Evolutionary conservation across 2,329 filamentous ascomycete species (phyloP), one percentile per base, ranked within the genome.

Genomic region (Pseudogymnoascus sp.): DNA sequence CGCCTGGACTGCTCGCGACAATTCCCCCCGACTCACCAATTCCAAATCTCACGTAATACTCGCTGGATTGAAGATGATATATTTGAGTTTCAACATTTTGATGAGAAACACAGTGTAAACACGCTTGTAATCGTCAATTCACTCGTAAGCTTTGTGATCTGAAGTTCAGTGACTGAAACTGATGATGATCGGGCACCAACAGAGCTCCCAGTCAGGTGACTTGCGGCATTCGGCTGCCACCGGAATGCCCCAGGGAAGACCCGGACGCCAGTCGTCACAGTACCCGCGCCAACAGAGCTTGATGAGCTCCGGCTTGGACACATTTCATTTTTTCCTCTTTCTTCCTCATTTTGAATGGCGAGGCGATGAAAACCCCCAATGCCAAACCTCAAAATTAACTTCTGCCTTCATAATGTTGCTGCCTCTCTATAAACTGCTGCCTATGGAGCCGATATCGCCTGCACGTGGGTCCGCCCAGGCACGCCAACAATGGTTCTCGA

Each of bases 381-480:
- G 11, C 50, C 17, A 57, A 15, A 33, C 50, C 13, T 57, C 50
- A 21, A 17, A 21, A 57, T 11, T 33, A 28, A 19, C 2, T 21
- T 11, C 50, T 57, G 50, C 50, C 50, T 57, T 19, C 28, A 19
- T 57, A 57, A 33, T 57, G 50, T 33, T 57, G 50, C 50, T 57
- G 50, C 50, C 50, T 57, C 50, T 57, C 50, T 19, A 13, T 57
- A 57, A 57, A 57, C 4, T 21, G 50, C 50, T 57, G 50, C 50
- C 50, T 57, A 53, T 53, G 47, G n/a, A n/a, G 50, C 50, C 28
- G 50, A 17, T 57, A 57, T 33, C 50, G 50, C 50, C 26, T 15
- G 28, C 50, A 57, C 50, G 50, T 57, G 50, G 50, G 50, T 33
- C 50, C 50, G 50, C 50, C 26, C 50, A 57, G 50, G 28, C 28